A percentile compares a stretch with the other conserved stretches of the same genome.
These are phyloP conservation scores for Daedaleopsis sinensis DNA, from an alignment of 768 basidiomycete genomes.

Conservation along the genomic window DNA sequence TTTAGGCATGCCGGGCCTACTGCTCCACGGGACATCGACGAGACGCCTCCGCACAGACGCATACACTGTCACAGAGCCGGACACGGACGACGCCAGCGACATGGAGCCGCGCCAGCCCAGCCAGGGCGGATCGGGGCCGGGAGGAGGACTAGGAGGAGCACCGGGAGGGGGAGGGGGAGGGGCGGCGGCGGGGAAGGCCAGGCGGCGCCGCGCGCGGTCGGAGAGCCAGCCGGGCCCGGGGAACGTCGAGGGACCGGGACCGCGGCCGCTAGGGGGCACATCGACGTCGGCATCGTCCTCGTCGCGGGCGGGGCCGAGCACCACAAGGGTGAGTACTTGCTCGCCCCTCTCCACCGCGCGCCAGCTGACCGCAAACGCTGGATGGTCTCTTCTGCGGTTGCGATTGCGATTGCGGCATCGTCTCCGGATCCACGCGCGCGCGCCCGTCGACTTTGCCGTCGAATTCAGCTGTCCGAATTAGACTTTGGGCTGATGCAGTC, in stretches of 20 bases:
- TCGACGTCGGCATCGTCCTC: background rate
- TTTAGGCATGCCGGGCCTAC: slow-evolving; percentile 4
- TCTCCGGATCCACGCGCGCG: too few relatives aligned
- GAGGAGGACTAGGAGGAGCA: background rate
- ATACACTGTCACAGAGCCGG: background rate
- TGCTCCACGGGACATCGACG: background rate
- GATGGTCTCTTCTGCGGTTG: background rate
- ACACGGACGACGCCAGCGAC: background rate
- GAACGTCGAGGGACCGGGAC: too few relatives aligned
- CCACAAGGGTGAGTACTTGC: slow-evolving; percentile 11
- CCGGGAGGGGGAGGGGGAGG: too few relatives aligned
- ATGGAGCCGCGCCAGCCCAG: slow-evolving; percentile 10
- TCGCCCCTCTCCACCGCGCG: background rate
- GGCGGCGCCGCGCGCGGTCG: slow-evolving; percentile 19
- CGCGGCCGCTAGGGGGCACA: too few relatives aligned
- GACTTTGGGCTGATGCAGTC: slow-evolving; percentile 19
- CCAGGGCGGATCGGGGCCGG: slow-evolving; percentile 1
- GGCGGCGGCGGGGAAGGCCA: background rate
- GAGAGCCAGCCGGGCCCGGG: slow-evolving; percentile 21
- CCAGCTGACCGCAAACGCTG: background rate
- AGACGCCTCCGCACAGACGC: background rate
- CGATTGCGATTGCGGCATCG: too few relatives aligned
- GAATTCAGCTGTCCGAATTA: slow-evolving; percentile 15
- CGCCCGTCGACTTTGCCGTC: background rate
- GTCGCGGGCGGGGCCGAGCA: slow-evolving; percentile 17